These are phyloP conservation scores for Umbilicaria muhlenbergii DNA, from an alignment of 495 filamentous ascomycete species.

Conservation along the genomic window DNA sequence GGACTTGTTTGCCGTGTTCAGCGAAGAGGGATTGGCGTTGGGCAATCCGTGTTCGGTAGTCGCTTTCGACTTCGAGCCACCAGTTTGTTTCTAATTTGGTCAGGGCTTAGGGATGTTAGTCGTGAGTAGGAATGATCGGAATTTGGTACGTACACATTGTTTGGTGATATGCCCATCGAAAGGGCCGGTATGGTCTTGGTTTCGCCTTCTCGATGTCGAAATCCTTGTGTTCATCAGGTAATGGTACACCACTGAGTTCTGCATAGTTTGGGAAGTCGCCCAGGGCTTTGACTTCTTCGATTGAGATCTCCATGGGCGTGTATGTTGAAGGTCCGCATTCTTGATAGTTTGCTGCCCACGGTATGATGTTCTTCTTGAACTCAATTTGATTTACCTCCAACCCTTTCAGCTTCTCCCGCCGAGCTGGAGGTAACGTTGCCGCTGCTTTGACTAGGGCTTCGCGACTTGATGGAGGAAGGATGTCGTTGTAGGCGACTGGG, in stretches of 20 bases:
- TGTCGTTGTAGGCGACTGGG: slow-evolving; percentile 26
- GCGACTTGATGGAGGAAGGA: slow-evolving; percentile 41
- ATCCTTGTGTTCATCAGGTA: slow-evolving; percentile 48
- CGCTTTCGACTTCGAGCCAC: slow-evolving; percentile 82
- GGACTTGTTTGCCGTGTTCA: slow-evolving; percentile 45
- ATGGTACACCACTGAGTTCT: slow-evolving; percentile 58
- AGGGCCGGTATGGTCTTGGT: slow-evolving; percentile 63
- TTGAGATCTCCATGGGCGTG: slow-evolving; percentile 45
- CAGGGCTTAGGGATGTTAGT: slow-evolving; percentile 35
- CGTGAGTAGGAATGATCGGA: neutral
- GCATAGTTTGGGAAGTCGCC: slow-evolving; percentile 81
- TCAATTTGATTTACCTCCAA: slow-evolving; percentile 16
- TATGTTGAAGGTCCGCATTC: slow-evolving; percentile 24
- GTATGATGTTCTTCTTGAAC: slow-evolving; percentile 20
- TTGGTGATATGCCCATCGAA: slow-evolving; percentile 81
- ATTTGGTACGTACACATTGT: slow-evolving; percentile 66
- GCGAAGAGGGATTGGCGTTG: slow-evolving; percentile 57
- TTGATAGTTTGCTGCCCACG: slow-evolving; percentile 29
- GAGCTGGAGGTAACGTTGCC: slow-evolving; percentile 7
- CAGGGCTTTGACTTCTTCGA: slow-evolving; percentile 53
- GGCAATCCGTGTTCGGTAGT: slow-evolving; percentile 51
- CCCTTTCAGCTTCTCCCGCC: slow-evolving; percentile 9
- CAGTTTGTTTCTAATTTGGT: slow-evolving; percentile 71
- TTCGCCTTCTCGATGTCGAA: slow-evolving; percentile 50
- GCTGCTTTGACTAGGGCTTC: slow-evolving; percentile 25